Percentiles rank a stretch among this genome's conserved stretches.
Conservation (phyloP, 169 alveolate genomes). For the Plasmodium ovale region DNA sequence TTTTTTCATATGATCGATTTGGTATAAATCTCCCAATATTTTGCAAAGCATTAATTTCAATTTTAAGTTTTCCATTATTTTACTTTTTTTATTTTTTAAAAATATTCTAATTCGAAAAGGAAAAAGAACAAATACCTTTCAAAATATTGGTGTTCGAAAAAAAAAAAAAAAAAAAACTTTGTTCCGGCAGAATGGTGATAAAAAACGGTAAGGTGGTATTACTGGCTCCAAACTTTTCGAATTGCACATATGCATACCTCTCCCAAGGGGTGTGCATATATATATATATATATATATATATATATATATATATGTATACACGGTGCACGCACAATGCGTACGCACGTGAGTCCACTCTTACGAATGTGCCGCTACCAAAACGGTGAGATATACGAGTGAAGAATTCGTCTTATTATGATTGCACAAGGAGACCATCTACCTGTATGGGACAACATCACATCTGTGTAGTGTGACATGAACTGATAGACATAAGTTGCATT, state of each 20-base stretch:
- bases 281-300: slow-evolving; percentile 17
- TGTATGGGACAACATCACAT: too few relatives aligned
- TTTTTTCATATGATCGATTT: slow-evolving; percentile 72
- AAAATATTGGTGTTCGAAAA: slow-evolving; percentile 78
- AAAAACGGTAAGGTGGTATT: slow-evolving; percentile 3
- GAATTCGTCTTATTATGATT: too few relatives aligned
- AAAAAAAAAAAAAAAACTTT: slow-evolving; percentile 76
- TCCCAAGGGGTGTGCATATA: background rate
- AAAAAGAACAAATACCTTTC: slow-evolving; percentile 54
- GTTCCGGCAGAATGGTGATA: too few relatives aligned
- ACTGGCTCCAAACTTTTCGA: background rate
- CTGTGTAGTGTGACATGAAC: too few relatives aligned
- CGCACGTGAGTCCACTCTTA: too few relatives aligned
- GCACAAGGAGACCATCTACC: too few relatives aligned
- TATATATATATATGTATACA: background rate
- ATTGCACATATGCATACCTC: background rate
- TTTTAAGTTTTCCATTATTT: background rate
- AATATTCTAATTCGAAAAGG: slow-evolving; percentile 40
- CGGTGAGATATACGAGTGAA: too few relatives aligned
- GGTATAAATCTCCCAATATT: slow-evolving; percentile 76
- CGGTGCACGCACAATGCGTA: too few relatives aligned
- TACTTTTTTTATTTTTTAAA: slow-evolving; percentile 9
- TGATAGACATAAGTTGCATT: too few relatives aligned
- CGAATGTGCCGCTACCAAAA: too few relatives aligned
- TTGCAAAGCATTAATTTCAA: slow-evolving; percentile 14